Evolutionary conservation across 768 basidiomycete genomes (phyloP), one percentile per base, ranked within the genome.

Genomic region (Leccinum rimulosum): DNA sequence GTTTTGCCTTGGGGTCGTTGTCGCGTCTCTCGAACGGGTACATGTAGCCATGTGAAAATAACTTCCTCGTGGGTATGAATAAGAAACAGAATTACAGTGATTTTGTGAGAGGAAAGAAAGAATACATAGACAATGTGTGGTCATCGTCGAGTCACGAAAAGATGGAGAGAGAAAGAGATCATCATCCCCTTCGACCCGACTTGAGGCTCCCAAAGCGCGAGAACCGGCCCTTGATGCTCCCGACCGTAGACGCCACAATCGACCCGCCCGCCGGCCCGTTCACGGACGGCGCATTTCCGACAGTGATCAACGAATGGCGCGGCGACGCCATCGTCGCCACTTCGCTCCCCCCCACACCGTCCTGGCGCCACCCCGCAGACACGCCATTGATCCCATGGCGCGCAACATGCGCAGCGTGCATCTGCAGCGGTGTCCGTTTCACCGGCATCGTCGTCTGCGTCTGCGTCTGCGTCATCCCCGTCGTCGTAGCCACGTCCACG

Each of bases 311-410:
- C 10, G 91, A 93, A 63, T 87, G 84, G 47, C 84, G 88, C 28
- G 84, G 87, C 2, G 91, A 92, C 1, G 79, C 83, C 2, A 64
- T 67, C 5, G 76, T 68, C 5, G 76, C 77, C 1, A 67, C 56
- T 51, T 80, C 80, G 64, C 75, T 78, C 4, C 74, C 71, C 38
- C 74, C 71, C 35, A 74, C 58, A 28, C 62, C 75, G 48, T 91
- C 90, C 36, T 64, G 69, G 4, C 84, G 84, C 38, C 89, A 90
- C 7, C 88, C 88, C 1, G 88, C 90, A 28, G 91, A 82, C 6
- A 94, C 86, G 1, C 88, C 91, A 49, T 85, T 87, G 72, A 94
- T 88, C 10, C 92, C 92, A 67, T 93, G 89, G 28, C 89, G 82
- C 17, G 91, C 84, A 6, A 94, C 79, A 63, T 93, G 87, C 6